phyloP scores from a whole-genome alignment of 164 flowering plant species.

The Annona cherimola region DNA sequence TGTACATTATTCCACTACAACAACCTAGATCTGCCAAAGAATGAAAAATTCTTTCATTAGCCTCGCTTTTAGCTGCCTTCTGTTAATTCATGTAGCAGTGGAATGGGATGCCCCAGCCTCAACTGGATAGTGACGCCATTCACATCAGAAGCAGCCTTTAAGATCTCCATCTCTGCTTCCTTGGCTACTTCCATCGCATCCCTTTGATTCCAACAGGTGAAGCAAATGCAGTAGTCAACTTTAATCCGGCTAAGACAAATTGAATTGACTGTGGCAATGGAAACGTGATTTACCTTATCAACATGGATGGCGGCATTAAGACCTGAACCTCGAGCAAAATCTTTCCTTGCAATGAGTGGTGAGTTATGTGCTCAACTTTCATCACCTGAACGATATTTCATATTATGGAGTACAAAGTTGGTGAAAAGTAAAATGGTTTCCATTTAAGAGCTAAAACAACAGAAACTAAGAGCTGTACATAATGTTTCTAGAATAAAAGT shows the following conservation, averaged over 20 bases:
- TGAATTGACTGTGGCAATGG: neutral
- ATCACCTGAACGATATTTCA: conserved; percentile 46
- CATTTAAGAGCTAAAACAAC: neutral
- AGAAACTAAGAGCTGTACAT: neutral
- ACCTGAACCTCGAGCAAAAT: conserved; percentile 67
- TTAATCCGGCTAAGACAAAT: neutral
- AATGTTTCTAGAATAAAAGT: neutral
- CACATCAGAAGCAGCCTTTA: conserved; percentile 36
- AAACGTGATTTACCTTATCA: conserved; percentile 43
- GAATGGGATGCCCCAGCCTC: conserved; percentile 42
- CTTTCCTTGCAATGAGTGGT: conserved; percentile 60
- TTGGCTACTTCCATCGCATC: conserved; percentile 66
- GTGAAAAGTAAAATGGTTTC: neutral
- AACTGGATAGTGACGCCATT: conserved; percentile 53
- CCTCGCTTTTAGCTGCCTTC: neutral
- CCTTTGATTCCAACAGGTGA: conserved; percentile 24
- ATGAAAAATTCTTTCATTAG: no score
- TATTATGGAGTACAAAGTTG: neutral
- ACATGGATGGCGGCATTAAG: conserved; percentile 52
- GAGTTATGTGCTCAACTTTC: conserved; percentile 52
- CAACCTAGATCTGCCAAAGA: neutral
- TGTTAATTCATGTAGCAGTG: conserved; percentile 14
- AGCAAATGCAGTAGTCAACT: neutral
- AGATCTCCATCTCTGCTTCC: conserved; percentile 56
- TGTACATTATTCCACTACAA: neutral